A percentile compares a stretch with the other conserved stretches of the same genome.
Conservation (phyloP, 176 grass and related monocot species). For the Hyparrhenia diplandra region DNA sequence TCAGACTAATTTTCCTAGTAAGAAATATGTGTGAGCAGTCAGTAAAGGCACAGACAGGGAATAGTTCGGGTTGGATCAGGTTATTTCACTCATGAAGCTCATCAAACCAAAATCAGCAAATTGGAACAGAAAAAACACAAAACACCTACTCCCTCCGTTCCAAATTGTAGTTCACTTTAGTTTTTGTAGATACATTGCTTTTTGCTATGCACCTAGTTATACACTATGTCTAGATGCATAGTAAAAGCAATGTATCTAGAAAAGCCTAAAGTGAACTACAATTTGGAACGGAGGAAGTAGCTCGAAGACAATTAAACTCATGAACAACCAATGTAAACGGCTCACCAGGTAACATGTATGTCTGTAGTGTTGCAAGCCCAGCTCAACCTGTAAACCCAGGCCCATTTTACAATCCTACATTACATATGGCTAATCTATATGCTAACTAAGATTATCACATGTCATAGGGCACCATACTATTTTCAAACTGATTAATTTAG, state of each 20-base stretch:
- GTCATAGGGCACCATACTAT: not conserved
- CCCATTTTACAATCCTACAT: not conserved
- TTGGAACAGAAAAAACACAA: not conserved
- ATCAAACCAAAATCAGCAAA: not conserved
- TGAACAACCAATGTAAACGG: not conserved
- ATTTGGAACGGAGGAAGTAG: too few relatives aligned
- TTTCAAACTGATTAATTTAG: not conserved
- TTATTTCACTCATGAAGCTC: not conserved
- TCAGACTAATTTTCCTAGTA: not conserved
- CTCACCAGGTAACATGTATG: not conserved
- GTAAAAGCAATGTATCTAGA: too few relatives aligned
- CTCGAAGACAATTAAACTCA: not conserved
- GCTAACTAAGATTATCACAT: not conserved
- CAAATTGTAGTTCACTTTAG: too few relatives aligned
- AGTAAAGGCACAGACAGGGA: not conserved
- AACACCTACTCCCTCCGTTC: too few relatives aligned
- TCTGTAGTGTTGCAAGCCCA: not conserved
- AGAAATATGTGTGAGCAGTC: not conserved
- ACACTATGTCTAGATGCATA: too few relatives aligned
- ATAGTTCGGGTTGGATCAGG: not conserved
- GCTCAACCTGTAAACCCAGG: not conserved
- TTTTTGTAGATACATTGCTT: too few relatives aligned
- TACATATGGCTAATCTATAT: constrained; percentile 1
- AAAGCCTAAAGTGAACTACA: too few relatives aligned
- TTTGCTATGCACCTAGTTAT: too few relatives aligned